Percentiles rank a stretch among this genome's conserved stretches.
These are phyloP conservation scores for Cercospora brassicicola DNA, from an alignment of 2,329 filamentous ascomycete species.

Conservation along the genomic window DNA sequence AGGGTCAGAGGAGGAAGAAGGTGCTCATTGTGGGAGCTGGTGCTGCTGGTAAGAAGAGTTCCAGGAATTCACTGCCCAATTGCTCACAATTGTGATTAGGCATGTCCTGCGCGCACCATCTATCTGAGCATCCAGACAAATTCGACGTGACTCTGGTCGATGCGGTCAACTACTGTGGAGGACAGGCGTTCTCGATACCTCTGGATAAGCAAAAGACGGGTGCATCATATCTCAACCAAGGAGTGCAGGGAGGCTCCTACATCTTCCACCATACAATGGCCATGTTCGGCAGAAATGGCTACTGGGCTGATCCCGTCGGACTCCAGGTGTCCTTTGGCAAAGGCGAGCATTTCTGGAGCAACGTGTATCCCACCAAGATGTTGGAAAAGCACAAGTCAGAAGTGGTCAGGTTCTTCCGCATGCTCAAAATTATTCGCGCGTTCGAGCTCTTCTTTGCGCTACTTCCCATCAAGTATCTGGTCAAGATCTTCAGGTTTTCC, in stretches of 20 bases:
- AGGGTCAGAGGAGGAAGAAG: slow-evolving; percentile 45
- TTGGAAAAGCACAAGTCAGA: slow-evolving; percentile 58
- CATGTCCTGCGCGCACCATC: slow-evolving; percentile 66
- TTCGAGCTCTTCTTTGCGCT: slow-evolving; percentile 62
- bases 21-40: slow-evolving; percentile 63
- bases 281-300: slow-evolving; percentile 61
- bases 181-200: slow-evolving; percentile 60
- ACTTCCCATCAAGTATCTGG: slow-evolving; percentile 62
- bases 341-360: slow-evolving; percentile 64
- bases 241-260: slow-evolving; percentile 64
- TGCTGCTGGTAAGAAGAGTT: slow-evolving; percentile 58
- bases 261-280: slow-evolving; percentile 69
- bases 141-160: slow-evolving; percentile 67
- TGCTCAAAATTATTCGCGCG: slow-evolving; percentile 59
- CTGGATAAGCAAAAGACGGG: slow-evolving; percentile 58
- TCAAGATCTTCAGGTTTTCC: slow-evolving; percentile 68
- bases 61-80: not conserved
- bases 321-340: slow-evolving; percentile 66
- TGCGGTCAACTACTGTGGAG: slow-evolving; percentile 58
- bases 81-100: slow-evolving; percentile 37
- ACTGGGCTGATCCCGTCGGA: slow-evolving; percentile 58
- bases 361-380: slow-evolving; percentile 62
- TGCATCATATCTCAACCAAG: slow-evolving; percentile 62
- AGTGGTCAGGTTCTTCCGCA: slow-evolving; percentile 55
- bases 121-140: slow-evolving; percentile 64